phyloP scores from a whole-genome alignment of 192 early-diverging fungal species.

The Backusella luteola region DNA sequence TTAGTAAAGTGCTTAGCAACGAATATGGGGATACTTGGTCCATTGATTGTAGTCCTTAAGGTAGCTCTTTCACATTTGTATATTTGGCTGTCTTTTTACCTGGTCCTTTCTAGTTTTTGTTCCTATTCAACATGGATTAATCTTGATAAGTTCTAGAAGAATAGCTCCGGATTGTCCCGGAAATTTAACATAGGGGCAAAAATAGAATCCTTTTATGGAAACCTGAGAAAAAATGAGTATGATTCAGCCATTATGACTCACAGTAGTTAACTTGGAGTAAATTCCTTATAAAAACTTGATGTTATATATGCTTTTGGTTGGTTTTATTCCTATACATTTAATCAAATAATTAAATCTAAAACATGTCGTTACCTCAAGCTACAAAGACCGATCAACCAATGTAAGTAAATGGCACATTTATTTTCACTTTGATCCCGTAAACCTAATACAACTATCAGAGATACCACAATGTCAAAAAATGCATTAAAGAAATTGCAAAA shows the following conservation, averaged over 20 bases:
- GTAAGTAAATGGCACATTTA: background rate
- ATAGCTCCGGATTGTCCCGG: too few relatives aligned
- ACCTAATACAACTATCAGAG: constrained; percentile 58
- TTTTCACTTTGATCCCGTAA: background rate
- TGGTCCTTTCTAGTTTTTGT: too few relatives aligned
- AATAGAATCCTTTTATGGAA: background rate
- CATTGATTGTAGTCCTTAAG: too few relatives aligned
- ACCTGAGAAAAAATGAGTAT: background rate
- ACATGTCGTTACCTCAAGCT: background rate
- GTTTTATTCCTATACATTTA: background rate
- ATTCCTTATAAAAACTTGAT: background rate
- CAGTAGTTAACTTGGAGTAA: background rate
- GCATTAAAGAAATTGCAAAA: constrained; percentile 93
- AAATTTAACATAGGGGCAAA: background rate
- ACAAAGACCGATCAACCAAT: background rate
- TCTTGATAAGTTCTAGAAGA: too few relatives aligned
- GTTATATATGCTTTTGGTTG: background rate
- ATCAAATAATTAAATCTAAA: background rate
- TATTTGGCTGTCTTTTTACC: too few relatives aligned
- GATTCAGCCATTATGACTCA: constrained; percentile 1
- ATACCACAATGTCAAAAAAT: constrained; percentile 86
- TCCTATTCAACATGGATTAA: too few relatives aligned
- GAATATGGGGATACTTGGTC: too few relatives aligned
- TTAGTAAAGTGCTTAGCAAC: too few relatives aligned
- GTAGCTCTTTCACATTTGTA: too few relatives aligned